Evolutionary conservation across 2,329 filamentous ascomycete genomes (phyloP), one percentile per base, ranked within the genome.

Genomic region (Stemphylium beticola): DNA sequence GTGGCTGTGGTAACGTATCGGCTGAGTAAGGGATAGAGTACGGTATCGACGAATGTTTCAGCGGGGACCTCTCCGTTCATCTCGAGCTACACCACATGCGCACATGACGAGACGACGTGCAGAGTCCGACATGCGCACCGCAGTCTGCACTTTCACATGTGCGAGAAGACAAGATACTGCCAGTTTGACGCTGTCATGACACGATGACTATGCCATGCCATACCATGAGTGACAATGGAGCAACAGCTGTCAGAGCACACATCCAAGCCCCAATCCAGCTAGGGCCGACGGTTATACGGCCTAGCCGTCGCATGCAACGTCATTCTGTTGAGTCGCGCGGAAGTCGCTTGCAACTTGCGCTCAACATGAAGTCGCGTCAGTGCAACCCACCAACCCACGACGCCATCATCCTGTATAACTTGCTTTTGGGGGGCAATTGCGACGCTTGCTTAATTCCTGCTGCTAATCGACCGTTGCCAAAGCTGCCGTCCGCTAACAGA

Each of bases 11-110:
- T 55, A 51, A 40, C 39, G 26, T 46, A 32, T 22, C 9, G 33
- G 57, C 58, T 61, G 58, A 59, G 15, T 61, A 56, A 54, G 51
- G 24, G 41, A 24, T 37, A 45, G 18, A 8, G 20, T 36, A 42
- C 4, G 26, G 40, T 49, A 40, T 48, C 22, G 26, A 31, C 15
- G 18, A 37, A 14, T 36, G 22, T 45, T 36, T 39, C 24, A 33
- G 44, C 26, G 36, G 24, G 26, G 32, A 29, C 33, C 34, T 34
- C 18, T 18, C 20, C 17, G 45, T 34, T 41, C 29, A 15, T 40
- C 39, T 34, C 33, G 20, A 45, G 46, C 51, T 39, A 50, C 40
- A 45, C 40, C 40, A 31, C 29, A 41, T 36, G 40, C 40, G 49
- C 40, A 20, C 6, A 38, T 33, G 48, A 45, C 34, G 49, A 48